Conservation (phyloP, 2,329 filamentous ascomycete genomes). For the Furcasterigmium furcatum region DNA sequence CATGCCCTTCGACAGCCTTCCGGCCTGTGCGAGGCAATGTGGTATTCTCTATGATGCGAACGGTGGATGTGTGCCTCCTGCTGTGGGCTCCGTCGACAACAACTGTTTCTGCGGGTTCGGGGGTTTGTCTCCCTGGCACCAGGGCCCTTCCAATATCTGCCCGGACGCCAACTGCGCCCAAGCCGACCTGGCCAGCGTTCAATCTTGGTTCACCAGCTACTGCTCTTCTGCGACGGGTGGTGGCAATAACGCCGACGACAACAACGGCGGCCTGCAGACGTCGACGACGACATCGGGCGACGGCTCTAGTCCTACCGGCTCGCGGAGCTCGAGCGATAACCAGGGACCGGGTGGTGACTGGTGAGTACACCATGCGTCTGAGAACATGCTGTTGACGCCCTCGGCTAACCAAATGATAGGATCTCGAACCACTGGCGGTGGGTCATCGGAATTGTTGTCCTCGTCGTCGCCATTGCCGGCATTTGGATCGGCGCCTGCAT, state of each 20-base stretch:
- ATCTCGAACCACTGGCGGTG: slow-evolving; percentile 70
- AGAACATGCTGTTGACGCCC: neutral
- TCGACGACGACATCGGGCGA: slow-evolving; percentile 15
- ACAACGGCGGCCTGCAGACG: slow-evolving; percentile 20
- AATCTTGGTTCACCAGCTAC: slow-evolving; percentile 67
- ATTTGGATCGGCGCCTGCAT: slow-evolving; percentile 67
- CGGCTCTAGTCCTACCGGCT: slow-evolving; percentile 1
- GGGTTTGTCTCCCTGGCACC: slow-evolving; percentile 42
- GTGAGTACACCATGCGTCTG: slow-evolving; percentile 29
- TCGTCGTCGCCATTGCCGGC: slow-evolving; percentile 64
- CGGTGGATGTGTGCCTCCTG: slow-evolving; percentile 64
- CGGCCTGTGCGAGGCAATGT: slow-evolving; percentile 59
- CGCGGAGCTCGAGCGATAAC: neutral
- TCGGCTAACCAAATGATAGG: slow-evolving; percentile 40
- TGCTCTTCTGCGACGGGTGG: slow-evolving; percentile 49
- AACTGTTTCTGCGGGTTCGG: slow-evolving; percentile 71
- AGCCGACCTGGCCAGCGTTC: slow-evolving; percentile 51
- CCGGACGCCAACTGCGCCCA: slow-evolving; percentile 49
- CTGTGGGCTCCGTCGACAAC: slow-evolving; percentile 41
- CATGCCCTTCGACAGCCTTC: slow-evolving; percentile 55
- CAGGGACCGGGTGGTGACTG: slow-evolving; percentile 37
- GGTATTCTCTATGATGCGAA: slow-evolving; percentile 66
- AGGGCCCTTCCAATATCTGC: slow-evolving; percentile 57
- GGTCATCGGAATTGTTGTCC: slow-evolving; percentile 76
- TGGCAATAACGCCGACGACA: slow-evolving; percentile 20